phyloP scores from a whole-genome alignment of 768 basidiomycete species.

The Mycena maculata region DNA sequence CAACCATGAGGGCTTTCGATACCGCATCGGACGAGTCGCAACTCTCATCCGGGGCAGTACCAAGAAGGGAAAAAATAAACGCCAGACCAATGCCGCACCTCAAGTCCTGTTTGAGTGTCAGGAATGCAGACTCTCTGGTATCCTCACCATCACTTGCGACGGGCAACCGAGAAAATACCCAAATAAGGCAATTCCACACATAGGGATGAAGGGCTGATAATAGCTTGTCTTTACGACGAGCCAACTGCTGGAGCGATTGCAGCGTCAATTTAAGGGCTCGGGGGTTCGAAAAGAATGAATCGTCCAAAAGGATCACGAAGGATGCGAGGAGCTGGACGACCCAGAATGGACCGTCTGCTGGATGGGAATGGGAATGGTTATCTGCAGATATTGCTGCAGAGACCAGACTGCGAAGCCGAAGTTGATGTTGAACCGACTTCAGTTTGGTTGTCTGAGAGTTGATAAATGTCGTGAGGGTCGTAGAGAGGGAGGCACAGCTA shows the following conservation, averaged over 20 bases:
- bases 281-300: conserved; percentile 54
- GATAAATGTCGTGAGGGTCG: conserved; percentile 24
- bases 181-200: conserved; percentile 67
- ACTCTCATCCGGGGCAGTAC: conserved; percentile 23
- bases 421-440: conserved; percentile 13
- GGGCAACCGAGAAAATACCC: conserved; percentile 62
- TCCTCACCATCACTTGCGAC: conserved; percentile 27
- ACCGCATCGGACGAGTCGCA: conserved; percentile 39
- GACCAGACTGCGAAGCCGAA: conserved; percentile 43
- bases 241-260: conserved; percentile 46
- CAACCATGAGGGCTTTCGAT: conserved; percentile 49
- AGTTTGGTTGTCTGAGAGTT: conserved; percentile 16
- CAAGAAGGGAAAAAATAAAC: conserved; percentile 56
- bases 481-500: conserved; percentile 17
- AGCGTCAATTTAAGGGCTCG: conserved; percentile 52
- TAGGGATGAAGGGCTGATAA: conserved; percentile 55
- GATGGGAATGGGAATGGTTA: conserved; percentile 31
- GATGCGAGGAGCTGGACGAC: conserved; percentile 57
- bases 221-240: conserved; percentile 46
- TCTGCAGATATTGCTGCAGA: conserved; percentile 41
- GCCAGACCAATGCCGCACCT: conserved; percentile 55
- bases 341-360: conserved; percentile 53
- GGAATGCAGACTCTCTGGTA: conserved; percentile 51
- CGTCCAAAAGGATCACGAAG: conserved; percentile 60
- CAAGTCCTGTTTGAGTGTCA: conserved; percentile 60